Evolutionary conservation across 176 grass and related monocot genomes (phyloP).

Genomic region (Avena eriantha): DNA sequence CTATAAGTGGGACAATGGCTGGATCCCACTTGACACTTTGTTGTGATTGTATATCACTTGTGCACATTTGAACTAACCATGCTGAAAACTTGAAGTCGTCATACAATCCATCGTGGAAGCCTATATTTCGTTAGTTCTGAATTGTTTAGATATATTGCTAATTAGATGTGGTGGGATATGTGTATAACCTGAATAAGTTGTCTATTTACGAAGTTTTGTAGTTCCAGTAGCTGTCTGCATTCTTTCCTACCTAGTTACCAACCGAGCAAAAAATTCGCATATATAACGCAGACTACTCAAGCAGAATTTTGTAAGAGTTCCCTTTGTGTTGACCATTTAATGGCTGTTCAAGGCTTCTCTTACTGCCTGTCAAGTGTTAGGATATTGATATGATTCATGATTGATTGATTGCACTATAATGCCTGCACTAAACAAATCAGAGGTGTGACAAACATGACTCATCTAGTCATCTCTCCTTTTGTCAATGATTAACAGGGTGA

Average conservation of each 20-base stretch:
- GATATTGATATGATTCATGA: constrained; percentile 18
- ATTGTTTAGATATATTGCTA: constrained; percentile 9
- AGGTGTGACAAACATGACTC: constrained; percentile 2
- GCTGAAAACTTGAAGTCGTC: not conserved
- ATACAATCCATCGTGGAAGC: constrained; percentile 4
- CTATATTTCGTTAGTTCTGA: not conserved
- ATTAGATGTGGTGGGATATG: not conserved
- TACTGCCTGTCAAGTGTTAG: constrained; percentile 11
- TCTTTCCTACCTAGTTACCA: not conserved
- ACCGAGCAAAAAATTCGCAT: not conserved
- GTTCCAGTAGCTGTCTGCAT: not conserved
- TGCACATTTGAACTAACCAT: constrained; percentile 28
- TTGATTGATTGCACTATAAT: constrained; percentile 35
- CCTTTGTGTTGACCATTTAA: not conserved
- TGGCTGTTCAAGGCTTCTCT: not conserved
- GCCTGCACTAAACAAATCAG: constrained; percentile 15
- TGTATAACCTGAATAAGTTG: not conserved
- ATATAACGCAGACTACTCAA: not conserved
- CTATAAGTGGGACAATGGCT: too few species aligned
- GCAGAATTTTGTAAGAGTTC: not conserved
- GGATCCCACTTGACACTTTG: too few species aligned
- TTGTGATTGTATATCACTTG: not conserved
- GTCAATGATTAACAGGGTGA: constrained; percentile 55
- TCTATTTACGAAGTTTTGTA: not conserved
- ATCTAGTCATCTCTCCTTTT: not conserved